Conservation (phyloP, 495 filamentous ascomycete genomes). For the Acidiella bohemica region DNA sequence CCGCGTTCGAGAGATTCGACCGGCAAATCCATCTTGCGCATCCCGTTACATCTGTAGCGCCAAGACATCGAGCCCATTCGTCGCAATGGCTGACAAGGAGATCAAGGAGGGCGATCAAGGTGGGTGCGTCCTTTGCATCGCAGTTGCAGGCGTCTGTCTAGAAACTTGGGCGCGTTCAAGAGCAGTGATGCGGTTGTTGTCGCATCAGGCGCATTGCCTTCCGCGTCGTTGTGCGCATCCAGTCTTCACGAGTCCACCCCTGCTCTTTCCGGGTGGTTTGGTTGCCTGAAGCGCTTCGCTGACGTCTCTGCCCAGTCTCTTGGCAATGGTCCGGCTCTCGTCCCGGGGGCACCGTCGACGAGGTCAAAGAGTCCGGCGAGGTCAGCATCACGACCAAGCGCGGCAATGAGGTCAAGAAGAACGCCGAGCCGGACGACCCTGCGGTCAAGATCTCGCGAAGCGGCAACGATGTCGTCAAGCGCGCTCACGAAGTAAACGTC, state of each 20-base stretch:
- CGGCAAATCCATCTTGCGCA: too few species aligned
- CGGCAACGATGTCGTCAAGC: constrained; percentile 42
- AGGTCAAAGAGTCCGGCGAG: constrained; percentile 44
- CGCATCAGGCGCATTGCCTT: too few species aligned
- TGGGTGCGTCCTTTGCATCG: not conserved
- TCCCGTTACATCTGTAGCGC: too few species aligned
- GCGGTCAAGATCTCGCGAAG: constrained; percentile 40
- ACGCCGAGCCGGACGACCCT: constrained; percentile 42
- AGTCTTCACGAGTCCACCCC: too few species aligned
- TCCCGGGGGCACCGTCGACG: constrained; percentile 42
- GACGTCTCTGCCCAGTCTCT: constrained; percentile 35
- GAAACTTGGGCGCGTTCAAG: too few species aligned
- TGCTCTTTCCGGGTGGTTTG: not conserved
- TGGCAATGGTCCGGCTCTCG: constrained; percentile 43
- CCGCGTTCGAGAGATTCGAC: too few species aligned
- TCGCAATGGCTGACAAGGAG: not conserved
- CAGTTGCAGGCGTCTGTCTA: too few species aligned
- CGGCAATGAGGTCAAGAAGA: constrained; percentile 50
- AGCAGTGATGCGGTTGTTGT: too few species aligned
- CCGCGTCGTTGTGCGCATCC: not conserved
- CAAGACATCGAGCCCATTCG: not conserved
- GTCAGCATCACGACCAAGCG: constrained; percentile 43
- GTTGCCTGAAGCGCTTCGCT: constrained; percentile 1
- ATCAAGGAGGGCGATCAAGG: constrained; percentile 1
- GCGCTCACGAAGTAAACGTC: constrained; percentile 16